Percentiles rank a stretch among this genome's conserved stretches.
phyloP scores from a whole-genome alignment of 306 rosid genomes.

The Calophaca sinica region DNA sequence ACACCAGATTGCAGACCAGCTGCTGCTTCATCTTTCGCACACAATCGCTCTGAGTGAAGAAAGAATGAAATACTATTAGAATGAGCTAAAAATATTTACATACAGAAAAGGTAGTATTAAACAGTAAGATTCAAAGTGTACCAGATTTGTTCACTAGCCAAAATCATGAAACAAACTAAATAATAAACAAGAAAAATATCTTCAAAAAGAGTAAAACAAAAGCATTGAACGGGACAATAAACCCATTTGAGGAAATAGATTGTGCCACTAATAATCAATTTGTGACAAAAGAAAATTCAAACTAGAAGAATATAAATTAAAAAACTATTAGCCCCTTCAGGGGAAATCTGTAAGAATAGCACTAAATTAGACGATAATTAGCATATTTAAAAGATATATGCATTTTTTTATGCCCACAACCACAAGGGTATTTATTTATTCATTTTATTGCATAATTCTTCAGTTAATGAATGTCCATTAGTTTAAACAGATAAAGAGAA shows the following conservation, averaged over 20 bases:
- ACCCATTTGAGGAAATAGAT: conserved; percentile 3
- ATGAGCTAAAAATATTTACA: conserved; percentile 12
- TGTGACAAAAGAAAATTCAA: not conserved
- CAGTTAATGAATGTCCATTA: too few species aligned
- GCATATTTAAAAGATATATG: too few species aligned
- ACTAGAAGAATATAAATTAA: not conserved
- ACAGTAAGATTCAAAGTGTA: conserved; percentile 5
- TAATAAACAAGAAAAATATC: conserved; percentile 14
- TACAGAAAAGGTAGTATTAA: not conserved
- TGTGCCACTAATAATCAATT: conserved; percentile 2
- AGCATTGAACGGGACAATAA: not conserved
- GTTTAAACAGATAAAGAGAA: too few species aligned
- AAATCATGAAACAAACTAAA: conserved; percentile 28
- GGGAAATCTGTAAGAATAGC: too few species aligned
- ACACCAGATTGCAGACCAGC: conserved; percentile 13
- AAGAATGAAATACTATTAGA: conserved; percentile 31
- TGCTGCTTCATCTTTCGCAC: conserved; percentile 68
- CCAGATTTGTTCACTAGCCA: not conserved
- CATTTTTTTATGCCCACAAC: too few species aligned
- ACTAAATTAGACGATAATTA: too few species aligned
- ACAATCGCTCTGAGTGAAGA: conserved; percentile 77
- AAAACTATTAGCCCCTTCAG: not conserved
- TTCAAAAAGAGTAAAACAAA: not conserved
- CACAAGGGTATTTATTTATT: too few species aligned
- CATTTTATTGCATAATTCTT: too few species aligned